Evolutionary conservation across 2,329 filamentous ascomycete species (phyloP), one percentile per base, ranked within the genome.

Genomic region (Colletotrichum sp.): DNA sequence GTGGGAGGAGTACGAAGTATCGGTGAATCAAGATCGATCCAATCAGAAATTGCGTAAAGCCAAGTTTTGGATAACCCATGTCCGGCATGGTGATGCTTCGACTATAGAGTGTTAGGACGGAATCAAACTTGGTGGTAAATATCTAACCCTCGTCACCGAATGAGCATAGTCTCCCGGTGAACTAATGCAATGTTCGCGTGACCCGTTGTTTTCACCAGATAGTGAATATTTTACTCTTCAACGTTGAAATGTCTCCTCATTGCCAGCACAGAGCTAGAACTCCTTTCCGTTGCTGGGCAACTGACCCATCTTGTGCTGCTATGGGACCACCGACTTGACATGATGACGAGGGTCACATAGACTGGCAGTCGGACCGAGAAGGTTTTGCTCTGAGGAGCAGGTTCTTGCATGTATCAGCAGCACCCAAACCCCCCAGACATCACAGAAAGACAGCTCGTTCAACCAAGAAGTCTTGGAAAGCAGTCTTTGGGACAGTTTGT

Each of bases 321-420:
- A 52, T 21, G 6, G 3, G 10, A 52, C 5, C n/a, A 52, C 6
- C n/a, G n/a, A 52, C 0, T 13, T 52, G n/a, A 24, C n/a, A 52
- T 52, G 44, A 21, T 8, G 44, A 21, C n/a, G 3, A 52, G 44
- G 12, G n/a, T 10, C 44, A 13, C 6, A 2, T 52, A 24, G 44
- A 1, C n/a, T 52, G 44, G n/a, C 44, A 8, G n/a, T 52, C 44
- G 6, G n/a, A 8, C 44, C 6, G 44, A 52, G 10, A 52, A n/a
- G 1, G 9, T 7, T 10, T 21, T 0, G n/a, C n/a, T 7, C 5
- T 13, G 44, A 52, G 10, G 0, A 52, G 44, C n/a, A 52, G 10
- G 1, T 21, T 52, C 3, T 52, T 24, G n/a, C n/a, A 13, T 1
- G 3, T 21, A 52, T 1, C n/a, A 21, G 3, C 0, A 52, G 10